A percentile compares a stretch with the other conserved stretches of the same genome.
Conservation (phyloP, 495 filamentous ascomycete species). For the Penicillium taxi region DNA sequence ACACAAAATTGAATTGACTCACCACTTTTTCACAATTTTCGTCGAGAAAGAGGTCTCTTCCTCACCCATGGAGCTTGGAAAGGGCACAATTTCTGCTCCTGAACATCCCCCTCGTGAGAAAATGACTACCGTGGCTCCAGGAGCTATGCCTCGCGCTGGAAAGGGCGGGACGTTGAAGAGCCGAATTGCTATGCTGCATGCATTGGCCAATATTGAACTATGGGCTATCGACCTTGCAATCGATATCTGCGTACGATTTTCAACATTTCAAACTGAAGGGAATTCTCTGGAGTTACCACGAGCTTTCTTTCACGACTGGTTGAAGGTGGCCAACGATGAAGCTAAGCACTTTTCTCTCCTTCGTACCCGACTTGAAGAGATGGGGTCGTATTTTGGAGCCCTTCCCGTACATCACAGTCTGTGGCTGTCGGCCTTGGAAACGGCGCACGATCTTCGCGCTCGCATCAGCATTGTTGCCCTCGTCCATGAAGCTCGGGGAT, state of each 20-base stretch:
- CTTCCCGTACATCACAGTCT: conserved; percentile 45
- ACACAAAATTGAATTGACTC: conserved; percentile 46
- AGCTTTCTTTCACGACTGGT: conserved; percentile 47
- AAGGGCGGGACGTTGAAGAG: conserved; percentile 42
- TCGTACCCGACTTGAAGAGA: conserved; percentile 40
- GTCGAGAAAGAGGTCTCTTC: conserved; percentile 30
- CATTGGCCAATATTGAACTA: conserved; percentile 46
- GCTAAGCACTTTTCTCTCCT: conserved; percentile 48
- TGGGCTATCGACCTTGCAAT: conserved; percentile 51
- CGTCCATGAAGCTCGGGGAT: conserved; percentile 45
- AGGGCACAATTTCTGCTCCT: conserved; percentile 31
- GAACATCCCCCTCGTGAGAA: conserved; percentile 40
- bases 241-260: conserved; percentile 46
- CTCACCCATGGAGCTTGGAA: conserved; percentile 40
- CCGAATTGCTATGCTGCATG: conserved; percentile 45
- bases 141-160: conserved; percentile 36
- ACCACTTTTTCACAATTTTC: conserved; percentile 40
- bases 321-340: conserved; percentile 48
- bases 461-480: conserved; percentile 46
- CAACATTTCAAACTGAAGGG: conserved; percentile 36
- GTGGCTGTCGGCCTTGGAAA: conserved; percentile 41
- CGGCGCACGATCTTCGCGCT: conserved; percentile 42
- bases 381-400: conserved; percentile 43
- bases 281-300: conserved; percentile 31
- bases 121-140: conserved; percentile 32